Evolutionary conservation across 208 protist species (phyloP).

Genomic region (Trichomonas vaginalis): DNA sequence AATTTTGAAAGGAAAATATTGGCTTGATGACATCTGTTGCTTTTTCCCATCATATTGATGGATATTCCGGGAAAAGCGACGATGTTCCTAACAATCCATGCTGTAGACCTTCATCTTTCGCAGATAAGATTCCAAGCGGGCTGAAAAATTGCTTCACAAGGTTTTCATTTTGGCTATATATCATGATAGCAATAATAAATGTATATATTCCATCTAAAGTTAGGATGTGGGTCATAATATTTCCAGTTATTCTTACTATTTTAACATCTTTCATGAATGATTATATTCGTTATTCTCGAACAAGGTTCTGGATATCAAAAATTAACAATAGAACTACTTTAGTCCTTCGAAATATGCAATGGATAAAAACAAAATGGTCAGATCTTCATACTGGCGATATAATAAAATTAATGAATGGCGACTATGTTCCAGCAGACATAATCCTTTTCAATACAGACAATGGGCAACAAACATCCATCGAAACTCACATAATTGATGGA

Average conservation of each 20-base stretch:
- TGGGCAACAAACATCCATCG: neutral
- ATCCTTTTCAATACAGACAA: neutral
- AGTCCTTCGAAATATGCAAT: neutral
- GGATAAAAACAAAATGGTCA: neutral
- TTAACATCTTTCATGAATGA: neutral
- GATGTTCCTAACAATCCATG: neutral
- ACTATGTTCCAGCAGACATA: neutral
- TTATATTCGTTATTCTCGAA: neutral
- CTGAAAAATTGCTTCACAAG: neutral
- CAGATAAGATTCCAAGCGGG: neutral
- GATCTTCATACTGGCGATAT: neutral
- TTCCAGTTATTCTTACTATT: neutral
- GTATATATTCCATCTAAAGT: neutral
- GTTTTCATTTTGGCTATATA: neutral
- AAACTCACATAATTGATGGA: conserved; percentile 10
- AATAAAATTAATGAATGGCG: neutral
- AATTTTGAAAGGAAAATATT: no score
- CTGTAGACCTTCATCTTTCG: neutral
- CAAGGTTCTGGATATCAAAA: neutral
- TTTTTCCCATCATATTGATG: neutral
- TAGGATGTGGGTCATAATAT: neutral
- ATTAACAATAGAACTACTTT: neutral
- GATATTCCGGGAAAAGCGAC: neutral
- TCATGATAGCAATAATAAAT: neutral
- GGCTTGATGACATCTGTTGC: no score